Base-by-base conservation (phyloP, 345 rosid genomes). In the Dimocarpus longan region DNA sequence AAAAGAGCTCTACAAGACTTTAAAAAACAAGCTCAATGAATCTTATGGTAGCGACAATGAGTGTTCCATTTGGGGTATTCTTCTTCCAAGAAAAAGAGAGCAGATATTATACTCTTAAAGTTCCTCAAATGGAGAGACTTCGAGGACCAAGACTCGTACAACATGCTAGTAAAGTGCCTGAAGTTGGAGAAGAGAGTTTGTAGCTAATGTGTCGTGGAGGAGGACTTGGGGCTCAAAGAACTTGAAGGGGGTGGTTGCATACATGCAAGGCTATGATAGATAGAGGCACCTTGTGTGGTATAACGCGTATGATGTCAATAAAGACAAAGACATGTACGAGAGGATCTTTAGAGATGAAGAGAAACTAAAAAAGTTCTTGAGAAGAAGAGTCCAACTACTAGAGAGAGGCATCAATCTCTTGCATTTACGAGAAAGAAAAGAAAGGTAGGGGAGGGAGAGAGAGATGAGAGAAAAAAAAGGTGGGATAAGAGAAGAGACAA, bases 351-450 rank as follows among this genome's bases (percentile, higher is more conserved):
- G 98, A 2, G 94, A 94, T 69, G 97, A 96, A 10, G 98, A 94
- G 46, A 94, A 96, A 68, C 88, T 96, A 44, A 84, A 87, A 44
- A 91, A 79, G 84, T 96, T 96, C 44, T 78, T 96, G 8, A 86
- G 94, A 70, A 94, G 99, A 98, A 90, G 98, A 71, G 94, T 96
- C 82, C 99, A 94, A 70, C 95, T 96, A 28, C 81, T 96, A 5
- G 99, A 96, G 70, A 90, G 85, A 88, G 99, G 99, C 80, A 90
- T 94, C 15, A 85, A 86, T 40, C 80, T 88, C 57, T 80, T 96
- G 76, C 92, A 96, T 84, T 93, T 96, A 32, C 4, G 2, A 32
- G 37, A 32, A 32, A 32, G 37, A 32, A 3, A 32, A 32, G 3
- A 32, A 32, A 32, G 4, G 37, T 32, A 2, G 37, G 37, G 37